Conservation (phyloP, 306 rosid genomes). For the Hippophae rhamnoides region DNA sequence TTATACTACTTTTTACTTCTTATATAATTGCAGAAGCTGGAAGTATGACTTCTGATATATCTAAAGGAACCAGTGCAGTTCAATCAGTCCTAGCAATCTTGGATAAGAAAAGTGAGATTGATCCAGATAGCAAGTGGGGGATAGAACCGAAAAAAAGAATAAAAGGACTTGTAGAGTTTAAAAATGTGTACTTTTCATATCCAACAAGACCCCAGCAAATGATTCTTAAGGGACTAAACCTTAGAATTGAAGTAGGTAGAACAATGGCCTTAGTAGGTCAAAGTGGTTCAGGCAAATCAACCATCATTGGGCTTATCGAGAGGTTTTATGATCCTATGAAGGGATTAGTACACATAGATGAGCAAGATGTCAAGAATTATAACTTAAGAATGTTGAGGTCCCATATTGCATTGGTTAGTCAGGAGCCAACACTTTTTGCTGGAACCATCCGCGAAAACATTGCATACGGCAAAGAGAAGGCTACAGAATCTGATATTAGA, state of each 20-base stretch:
- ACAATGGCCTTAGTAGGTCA: constrained; percentile 43
- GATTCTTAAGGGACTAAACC: too few relatives aligned
- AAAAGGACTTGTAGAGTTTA: constrained; percentile 56
- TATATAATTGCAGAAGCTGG: constrained; percentile 84
- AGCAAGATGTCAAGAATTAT: constrained; percentile 26
- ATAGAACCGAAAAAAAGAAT: constrained; percentile 35
- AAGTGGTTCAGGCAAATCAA: constrained; percentile 51
- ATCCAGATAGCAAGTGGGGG: constrained; percentile 47
- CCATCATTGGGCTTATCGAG: constrained; percentile 50
- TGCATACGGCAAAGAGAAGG: constrained; percentile 26
- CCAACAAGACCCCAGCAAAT: too few relatives aligned
- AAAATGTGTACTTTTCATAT: constrained; percentile 62
- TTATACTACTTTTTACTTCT: constrained; percentile 59
- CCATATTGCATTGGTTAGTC: constrained; percentile 41
- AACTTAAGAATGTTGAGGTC: constrained; percentile 35
- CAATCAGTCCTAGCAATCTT: constrained; percentile 56
- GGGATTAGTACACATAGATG: constrained; percentile 34
- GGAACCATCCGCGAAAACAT: constrained; percentile 51
- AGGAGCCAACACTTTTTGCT: constrained; percentile 44
- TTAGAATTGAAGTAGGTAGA: constrained; percentile 34
- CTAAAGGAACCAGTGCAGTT: constrained; percentile 71
- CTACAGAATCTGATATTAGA: constrained; percentile 31
- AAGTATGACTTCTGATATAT: constrained; percentile 75
- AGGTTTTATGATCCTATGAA: constrained; percentile 43
- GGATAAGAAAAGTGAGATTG: constrained; percentile 67